Evolutionary conservation across 257 asterid species (phyloP), one percentile per base, ranked within the genome.

Genomic region (Buddleja alternifolia): DNA sequence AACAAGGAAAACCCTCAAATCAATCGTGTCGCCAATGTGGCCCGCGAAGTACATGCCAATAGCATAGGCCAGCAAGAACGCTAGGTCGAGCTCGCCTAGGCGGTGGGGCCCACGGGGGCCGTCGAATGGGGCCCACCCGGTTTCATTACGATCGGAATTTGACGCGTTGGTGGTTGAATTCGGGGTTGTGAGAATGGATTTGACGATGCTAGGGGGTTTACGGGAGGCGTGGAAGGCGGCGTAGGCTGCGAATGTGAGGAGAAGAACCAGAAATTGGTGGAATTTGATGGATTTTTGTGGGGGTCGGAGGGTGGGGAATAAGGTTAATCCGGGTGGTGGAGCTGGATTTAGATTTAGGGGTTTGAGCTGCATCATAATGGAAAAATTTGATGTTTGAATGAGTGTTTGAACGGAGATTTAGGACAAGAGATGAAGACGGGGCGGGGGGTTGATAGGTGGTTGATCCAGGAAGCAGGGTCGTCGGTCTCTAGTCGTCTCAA

Each of bases 131-230:
- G 85, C 85, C 98, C 98, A 93, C 12, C 97, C 97, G 25, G 73
- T 32, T 40, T 69, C 82, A 47, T 75, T 71, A 1, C 41, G 72
- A 44, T 69, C 79, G 21, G 87, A 77, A 69, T 21, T 68, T 21
- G 69, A 44, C 62, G 64, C 76, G 12, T 72, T 69, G 1, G 75
- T 23, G 60, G 79, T 36, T 55, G 67, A 55, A 23, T 79, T 82
- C 23, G 86, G 84, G 17, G 89, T 63, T 8, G 92, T 90, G 52
- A 93, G 89, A 15, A 86, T 60, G 41, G 97, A 89, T 82, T 93
- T 93, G 64, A 93, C 98, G 42, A 93, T 93, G 82, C 98, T 93
- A 34, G 97, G 98, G 61, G 98, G 98, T 70, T 93, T 93, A 10
- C 98, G 92, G 71, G 98, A 90, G 37, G 96, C 92, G 17, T 93